A percentile compares a stretch with the other conserved stretches of the same genome.
phyloP scores from a whole-genome alignment of 352 stramenopile genomes.

The Globisporangium paddicum region DNA sequence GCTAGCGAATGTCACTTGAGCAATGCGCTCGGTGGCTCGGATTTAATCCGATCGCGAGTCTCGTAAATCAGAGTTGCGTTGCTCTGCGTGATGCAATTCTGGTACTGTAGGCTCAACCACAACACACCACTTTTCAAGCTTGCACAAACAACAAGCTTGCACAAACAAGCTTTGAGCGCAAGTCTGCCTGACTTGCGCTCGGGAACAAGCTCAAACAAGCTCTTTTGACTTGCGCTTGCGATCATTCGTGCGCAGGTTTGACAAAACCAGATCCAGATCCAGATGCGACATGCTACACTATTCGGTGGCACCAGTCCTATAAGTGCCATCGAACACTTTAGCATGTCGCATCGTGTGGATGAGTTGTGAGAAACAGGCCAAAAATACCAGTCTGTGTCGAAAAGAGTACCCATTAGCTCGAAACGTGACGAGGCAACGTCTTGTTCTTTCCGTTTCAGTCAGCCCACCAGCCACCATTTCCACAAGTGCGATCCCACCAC shows the following conservation, averaged over 20 bases:
- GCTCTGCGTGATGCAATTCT: background rate
- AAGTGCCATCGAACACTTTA: too few relatives aligned
- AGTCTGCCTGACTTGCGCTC: too few relatives aligned
- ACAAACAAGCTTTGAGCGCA: background rate
- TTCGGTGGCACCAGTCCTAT: background rate
- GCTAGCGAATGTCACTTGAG: too few relatives aligned
- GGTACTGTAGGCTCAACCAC: too few relatives aligned
- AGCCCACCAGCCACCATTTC: background rate
- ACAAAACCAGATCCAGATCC: background rate
- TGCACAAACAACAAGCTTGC: background rate
- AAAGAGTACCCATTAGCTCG: background rate
- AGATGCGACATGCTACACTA: background rate
- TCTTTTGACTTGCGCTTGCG: too few relatives aligned
- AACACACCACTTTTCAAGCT: background rate
- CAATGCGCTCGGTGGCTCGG: too few relatives aligned
- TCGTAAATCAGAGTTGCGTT: background rate
- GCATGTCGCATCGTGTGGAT: background rate
- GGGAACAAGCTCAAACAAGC: background rate
- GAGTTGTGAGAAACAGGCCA: background rate
- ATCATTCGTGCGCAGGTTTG: background rate
- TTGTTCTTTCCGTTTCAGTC: background rate
- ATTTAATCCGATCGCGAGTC: background rate
- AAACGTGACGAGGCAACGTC: background rate
- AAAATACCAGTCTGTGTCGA: slow-evolving; percentile 2
- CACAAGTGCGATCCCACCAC: background rate